Base-by-base conservation (phyloP, 371 early-diverging fungal species). In the Quaeritorhiza haematococci region DNA sequence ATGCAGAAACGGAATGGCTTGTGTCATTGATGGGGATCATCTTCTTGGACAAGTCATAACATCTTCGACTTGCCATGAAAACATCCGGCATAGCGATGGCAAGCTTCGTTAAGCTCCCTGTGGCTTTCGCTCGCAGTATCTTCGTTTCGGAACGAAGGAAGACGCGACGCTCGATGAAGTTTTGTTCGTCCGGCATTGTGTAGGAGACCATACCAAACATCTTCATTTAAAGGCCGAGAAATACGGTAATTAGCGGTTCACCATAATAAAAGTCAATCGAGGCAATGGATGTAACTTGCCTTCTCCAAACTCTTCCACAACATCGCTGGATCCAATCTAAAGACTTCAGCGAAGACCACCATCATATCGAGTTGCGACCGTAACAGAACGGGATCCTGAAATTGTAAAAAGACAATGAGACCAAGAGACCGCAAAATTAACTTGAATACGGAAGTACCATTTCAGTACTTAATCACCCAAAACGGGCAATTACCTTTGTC, bases 81-180 rank as follows among this genome's bases (percentile, higher is more conserved):
- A 66, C 60, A 53, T 79, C 59, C 4, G 82, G 76, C 58, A 82
- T 73, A 4, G 76, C 62, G 17, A 58, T 56, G 7, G 68, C 82
- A 13, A 82, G 53, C 55, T 76, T 72, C 48, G 74, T 69, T 7
- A 82, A 55, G 8, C 68, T 64, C 0, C 60, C 56, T 3, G 67
- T 68, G 7, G 80, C 76, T 38, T 71, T 70, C 15, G 54, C 49
- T n/a, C 79, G 58, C 28, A 81, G 19, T 3, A 45, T 26, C 17
- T 58, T 33, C 19, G 71, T 67, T 17, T 63, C 64, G n/a, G 64
- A 62, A 7, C 53, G 10, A 19, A 71, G 19, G 10, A 41, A n/a
- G 2, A 48, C 19, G 10, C 46, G 32, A 13, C 35, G 59, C 24
- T 38, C 27, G 4, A 59, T 60, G 33, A 58, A 58, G 23, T 56